Evolutionary conservation across 352 stramenopile genomes (phyloP).

Genomic region (Pythium guiyangense): DNA sequence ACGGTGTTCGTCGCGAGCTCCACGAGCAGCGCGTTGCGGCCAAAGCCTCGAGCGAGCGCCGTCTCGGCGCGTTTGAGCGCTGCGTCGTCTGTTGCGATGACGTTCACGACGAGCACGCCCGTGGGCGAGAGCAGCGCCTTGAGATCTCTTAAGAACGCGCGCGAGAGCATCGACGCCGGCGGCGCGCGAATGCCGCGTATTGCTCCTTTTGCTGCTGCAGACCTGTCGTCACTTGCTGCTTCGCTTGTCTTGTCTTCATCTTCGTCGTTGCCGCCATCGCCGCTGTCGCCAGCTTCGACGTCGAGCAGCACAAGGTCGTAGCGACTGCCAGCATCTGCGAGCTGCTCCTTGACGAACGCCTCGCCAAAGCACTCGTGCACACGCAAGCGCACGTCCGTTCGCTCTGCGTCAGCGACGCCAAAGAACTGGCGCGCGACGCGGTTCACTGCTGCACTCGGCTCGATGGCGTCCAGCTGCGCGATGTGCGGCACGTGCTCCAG

Average conservation of each 20-base stretch:
- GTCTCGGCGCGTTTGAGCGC: too few relatives aligned
- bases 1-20: too few relatives aligned
- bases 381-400: slow-evolving; percentile 16
- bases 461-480: too few relatives aligned
- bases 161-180: slow-evolving; percentile 32
- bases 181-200: slow-evolving; percentile 34
- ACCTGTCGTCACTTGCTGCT: neutral
- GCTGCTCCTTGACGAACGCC: slow-evolving; percentile 29
- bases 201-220: too few relatives aligned
- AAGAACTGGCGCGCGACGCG: too few relatives aligned
- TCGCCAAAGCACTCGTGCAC: slow-evolving; percentile 44
- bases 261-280: too few relatives aligned
- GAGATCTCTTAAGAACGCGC: slow-evolving; percentile 25
- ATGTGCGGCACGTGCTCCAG: too few relatives aligned
- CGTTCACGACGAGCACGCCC: slow-evolving; percentile 52
- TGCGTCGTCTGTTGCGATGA: too few relatives aligned
- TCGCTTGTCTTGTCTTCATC: too few relatives aligned
- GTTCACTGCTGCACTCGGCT: too few relatives aligned
- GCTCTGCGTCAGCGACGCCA: slow-evolving; percentile 22
- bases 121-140: slow-evolving; percentile 21
- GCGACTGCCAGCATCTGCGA: neutral
- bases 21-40: too few relatives aligned
- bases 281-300: slow-evolving; percentile 48
- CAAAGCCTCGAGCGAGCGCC: too few relatives aligned
- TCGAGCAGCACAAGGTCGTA: slow-evolving; percentile 59